Evolutionary conservation across 768 basidiomycete genomes (phyloP).

Genomic region (Leccinum subtestaceum): DNA sequence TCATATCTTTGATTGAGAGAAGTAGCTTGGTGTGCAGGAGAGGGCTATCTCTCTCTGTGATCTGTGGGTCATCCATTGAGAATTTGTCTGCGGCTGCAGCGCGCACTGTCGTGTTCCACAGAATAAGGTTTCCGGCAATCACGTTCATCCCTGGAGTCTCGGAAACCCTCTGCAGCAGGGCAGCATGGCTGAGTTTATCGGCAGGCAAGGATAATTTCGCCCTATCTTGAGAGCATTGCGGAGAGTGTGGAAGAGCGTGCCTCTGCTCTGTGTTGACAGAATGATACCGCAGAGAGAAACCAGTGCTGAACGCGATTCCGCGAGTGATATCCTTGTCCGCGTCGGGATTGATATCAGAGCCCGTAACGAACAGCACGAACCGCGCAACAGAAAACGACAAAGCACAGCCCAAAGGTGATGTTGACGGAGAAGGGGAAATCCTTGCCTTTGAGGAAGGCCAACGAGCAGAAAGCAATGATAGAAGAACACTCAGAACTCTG

Average conservation of each 20-base stretch:
- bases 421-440: slow-evolving; percentile 27
- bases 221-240: slow-evolving; percentile 43
- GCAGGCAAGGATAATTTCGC: slow-evolving; percentile 52
- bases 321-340: slow-evolving; percentile 64
- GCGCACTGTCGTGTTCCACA: slow-evolving; percentile 53
- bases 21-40: slow-evolving; percentile 40
- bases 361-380: slow-evolving; percentile 66
- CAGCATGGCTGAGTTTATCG: slow-evolving; percentile 47
- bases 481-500: slow-evolving; percentile 48
- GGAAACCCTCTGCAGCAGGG: slow-evolving; percentile 39
- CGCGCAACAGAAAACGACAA: slow-evolving; percentile 57
- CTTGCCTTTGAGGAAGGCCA: slow-evolving; percentile 10
- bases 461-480: slow-evolving; percentile 37
- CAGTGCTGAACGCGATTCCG: slow-evolving; percentile 60
- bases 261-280: slow-evolving; percentile 34
- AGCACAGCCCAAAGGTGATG: slow-evolving; percentile 54
- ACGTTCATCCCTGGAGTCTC: slow-evolving; percentile 35
- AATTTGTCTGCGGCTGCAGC: slow-evolving; percentile 65
- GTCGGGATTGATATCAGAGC: slow-evolving; percentile 76
- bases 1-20: slow-evolving; percentile 38
- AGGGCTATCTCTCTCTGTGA: slow-evolving; percentile 52
- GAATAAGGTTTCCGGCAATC: slow-evolving; percentile 41
- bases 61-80: slow-evolving; percentile 63
- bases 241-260: slow-evolving; percentile 17
- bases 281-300: slow-evolving; percentile 55